Evolutionary conservation across 1,139 yeast genomes (phyloP).

Genomic region (Wickerhamomyces sp.): DNA sequence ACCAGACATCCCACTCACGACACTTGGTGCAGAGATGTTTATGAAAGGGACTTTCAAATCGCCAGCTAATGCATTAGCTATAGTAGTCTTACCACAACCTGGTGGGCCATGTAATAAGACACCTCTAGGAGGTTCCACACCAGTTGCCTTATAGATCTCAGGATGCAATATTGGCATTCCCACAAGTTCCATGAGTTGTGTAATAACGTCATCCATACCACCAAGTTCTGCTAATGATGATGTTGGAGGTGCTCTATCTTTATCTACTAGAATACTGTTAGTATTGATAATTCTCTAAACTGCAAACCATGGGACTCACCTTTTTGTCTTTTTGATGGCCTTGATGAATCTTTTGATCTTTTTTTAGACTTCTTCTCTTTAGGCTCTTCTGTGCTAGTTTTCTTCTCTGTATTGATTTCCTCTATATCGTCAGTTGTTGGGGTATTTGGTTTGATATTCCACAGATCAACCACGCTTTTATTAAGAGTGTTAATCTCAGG

Average conservation of each 20-base stretch:
- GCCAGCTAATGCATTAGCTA: constrained; percentile 95
- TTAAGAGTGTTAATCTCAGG: constrained; percentile 64
- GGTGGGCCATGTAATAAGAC: constrained; percentile 96
- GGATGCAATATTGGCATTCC: constrained; percentile 93
- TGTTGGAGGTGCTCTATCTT: constrained; percentile 69
- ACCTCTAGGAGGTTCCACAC: constrained; percentile 97
- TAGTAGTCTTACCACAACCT: constrained; percentile 96
- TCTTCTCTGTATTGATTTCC: constrained; percentile 10
- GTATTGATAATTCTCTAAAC: constrained; percentile 2
- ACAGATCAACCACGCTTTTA: constrained; percentile 66
- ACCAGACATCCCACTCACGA: constrained; percentile 99
- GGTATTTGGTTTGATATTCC: constrained; percentile 41
- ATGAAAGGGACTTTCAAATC: constrained; percentile 92
- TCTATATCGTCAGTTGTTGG: constrained; percentile 10
- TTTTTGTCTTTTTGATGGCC: constrained; percentile 38
- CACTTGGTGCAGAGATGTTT: constrained; percentile 89
- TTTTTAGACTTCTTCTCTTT: constrained; percentile 29
- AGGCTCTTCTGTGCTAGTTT: constrained; percentile 12
- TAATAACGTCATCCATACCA: constrained; percentile 79
- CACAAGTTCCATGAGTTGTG: constrained; percentile 82
- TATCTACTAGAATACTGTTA: constrained; percentile 33
- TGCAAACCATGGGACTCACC: constrained; percentile 24
- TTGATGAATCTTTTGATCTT: constrained; percentile 31
- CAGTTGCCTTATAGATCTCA: constrained; percentile 80
- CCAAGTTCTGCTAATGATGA: constrained; percentile 72